Base-by-base conservation (phyloP, 1,139 yeast species). In the Geotrichum macrosporum region DNA sequence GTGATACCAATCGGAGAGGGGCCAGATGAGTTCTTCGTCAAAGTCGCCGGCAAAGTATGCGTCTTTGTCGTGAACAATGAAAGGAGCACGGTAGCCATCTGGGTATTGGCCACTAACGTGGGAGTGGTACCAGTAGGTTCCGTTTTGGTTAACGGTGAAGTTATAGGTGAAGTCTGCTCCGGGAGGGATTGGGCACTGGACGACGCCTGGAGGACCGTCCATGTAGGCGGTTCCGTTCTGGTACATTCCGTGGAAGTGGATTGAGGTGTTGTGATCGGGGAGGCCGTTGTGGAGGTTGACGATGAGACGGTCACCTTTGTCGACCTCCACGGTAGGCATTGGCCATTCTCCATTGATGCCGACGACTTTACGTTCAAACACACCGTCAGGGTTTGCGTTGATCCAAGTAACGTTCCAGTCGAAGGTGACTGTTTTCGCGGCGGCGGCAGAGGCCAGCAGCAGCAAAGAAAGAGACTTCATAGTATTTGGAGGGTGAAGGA, bases 81-180 rank as follows among this genome's bases (percentile, higher is more conserved):
- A 75, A 32, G 83, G 68, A 53, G 87, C 96, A 64, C 95, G 77
- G 72, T 88, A 76, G 54, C 97, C 97, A 64, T 89, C 96, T 59
- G 92, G 85, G 61, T 88, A 89, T 64, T 88, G 95, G 51, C 85
- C 82, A 10, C 77, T 74, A 22, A 85, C 77, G 67, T 89, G 97
- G 12, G 96, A 84, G 66, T 89, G 97, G 71, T 89, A 89, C 97
- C 97, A 89, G 72, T 75, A 89, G 3, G 95, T 77, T 53, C 97
- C 97, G 40, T 74, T 76, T 64, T 89, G 96, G 63, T 81, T 78
- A 38, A 87, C 87, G 9, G 95, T 83, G 66, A 89, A 89, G 70
- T 89, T 86, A 61, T 70, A 70, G 34, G 72, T 81, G 78, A 83
- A 75, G 10, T 83, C 76, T 50, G 72, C 74, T 22, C 86, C 86